These are phyloP conservation scores for Candida argentea DNA, from an alignment of 805 yeast genomes.

Conservation along the genomic window DNA sequence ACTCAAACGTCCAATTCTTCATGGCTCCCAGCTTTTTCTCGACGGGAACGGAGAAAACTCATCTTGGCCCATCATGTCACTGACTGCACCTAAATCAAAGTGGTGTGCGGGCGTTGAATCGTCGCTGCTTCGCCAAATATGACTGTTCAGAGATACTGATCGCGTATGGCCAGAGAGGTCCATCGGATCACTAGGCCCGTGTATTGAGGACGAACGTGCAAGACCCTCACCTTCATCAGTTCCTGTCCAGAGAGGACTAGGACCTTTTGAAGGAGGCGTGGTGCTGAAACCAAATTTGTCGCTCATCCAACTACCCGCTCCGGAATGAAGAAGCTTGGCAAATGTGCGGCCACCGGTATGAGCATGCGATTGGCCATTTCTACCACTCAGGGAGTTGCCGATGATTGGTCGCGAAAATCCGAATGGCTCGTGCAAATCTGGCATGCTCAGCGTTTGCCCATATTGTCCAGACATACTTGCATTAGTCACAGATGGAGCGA, in stretches of 20 bases:
- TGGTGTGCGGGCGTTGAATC: slow-evolving; percentile 4
- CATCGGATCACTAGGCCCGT: slow-evolving; percentile 2
- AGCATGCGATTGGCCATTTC: slow-evolving; percentile 2
- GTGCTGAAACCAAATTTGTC: neutral
- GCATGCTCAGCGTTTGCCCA: neutral
- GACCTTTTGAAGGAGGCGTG: too few relatives aligned
- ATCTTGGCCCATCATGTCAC: slow-evolving; percentile 2
- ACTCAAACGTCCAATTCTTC: too few relatives aligned
- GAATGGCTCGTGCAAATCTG: too few relatives aligned
- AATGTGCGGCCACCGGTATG: neutral
- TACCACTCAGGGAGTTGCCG: slow-evolving; percentile 1
- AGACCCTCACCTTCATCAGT: slow-evolving; percentile 1
- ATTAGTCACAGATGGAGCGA: neutral
- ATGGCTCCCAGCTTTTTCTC: too few relatives aligned
- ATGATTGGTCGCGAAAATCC: slow-evolving; percentile 1
- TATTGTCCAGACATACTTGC: neutral
- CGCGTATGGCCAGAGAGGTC: slow-evolving; percentile 9
- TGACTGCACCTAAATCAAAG: slow-evolving; percentile 6
- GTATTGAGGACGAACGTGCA: neutral
- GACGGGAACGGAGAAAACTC: slow-evolving; percentile 8
- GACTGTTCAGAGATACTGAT: slow-evolving; percentile 6
- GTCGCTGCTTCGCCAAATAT: slow-evolving; percentile 15
- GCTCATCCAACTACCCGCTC: slow-evolving; percentile 1
- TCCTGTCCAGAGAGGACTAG: slow-evolving; percentile 4
- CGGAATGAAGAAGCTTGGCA: slow-evolving; percentile 1